Conservation (phyloP, 208 protist species). For the Wallacemonas sp. region DNA sequence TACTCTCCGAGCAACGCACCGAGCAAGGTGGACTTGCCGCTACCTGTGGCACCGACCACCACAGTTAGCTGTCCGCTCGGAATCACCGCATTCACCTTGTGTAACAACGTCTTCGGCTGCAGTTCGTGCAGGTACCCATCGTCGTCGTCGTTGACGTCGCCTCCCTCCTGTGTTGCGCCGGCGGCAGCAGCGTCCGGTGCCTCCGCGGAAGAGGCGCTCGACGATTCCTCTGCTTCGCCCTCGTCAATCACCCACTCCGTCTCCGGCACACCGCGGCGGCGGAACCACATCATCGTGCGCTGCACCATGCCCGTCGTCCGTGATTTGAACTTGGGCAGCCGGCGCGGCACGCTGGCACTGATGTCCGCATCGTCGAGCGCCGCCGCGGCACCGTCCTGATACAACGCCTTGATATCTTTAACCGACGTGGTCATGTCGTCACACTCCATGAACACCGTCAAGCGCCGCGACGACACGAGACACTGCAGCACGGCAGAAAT, state of each 20-base stretch:
- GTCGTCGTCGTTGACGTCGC: constrained; percentile 6
- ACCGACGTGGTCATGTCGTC: constrained; percentile 18
- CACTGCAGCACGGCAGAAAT: constrained; percentile 65
- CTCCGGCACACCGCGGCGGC: constrained; percentile 18
- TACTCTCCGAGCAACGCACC: constrained; percentile 34
- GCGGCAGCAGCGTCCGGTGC: neutral
- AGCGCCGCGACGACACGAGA: constrained; percentile 62
- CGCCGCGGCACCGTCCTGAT: constrained; percentile 12
- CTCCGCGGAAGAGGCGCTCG: neutral
- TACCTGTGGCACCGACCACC: constrained; percentile 63
- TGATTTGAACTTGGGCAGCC: constrained; percentile 20
- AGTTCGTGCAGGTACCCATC: constrained; percentile 24
- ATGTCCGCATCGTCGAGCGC: constrained; percentile 27
- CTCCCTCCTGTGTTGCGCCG: neutral
- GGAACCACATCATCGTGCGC: constrained; percentile 20
- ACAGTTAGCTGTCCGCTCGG: constrained; percentile 41
- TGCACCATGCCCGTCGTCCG: constrained; percentile 1
- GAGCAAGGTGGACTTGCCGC: constrained; percentile 78
- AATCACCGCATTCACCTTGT: constrained; percentile 37
- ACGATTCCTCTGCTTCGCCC: neutral
- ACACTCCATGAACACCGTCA: constrained; percentile 69
- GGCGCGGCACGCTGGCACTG: constrained; percentile 19
- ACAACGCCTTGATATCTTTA: constrained; percentile 16
- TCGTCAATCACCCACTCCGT: constrained; percentile 16
- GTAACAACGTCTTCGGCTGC: constrained; percentile 35